These are phyloP conservation scores for Penicillium psychrosexuale DNA, from an alignment of 2,329 filamentous ascomycete genomes.

Conservation along the genomic window DNA sequence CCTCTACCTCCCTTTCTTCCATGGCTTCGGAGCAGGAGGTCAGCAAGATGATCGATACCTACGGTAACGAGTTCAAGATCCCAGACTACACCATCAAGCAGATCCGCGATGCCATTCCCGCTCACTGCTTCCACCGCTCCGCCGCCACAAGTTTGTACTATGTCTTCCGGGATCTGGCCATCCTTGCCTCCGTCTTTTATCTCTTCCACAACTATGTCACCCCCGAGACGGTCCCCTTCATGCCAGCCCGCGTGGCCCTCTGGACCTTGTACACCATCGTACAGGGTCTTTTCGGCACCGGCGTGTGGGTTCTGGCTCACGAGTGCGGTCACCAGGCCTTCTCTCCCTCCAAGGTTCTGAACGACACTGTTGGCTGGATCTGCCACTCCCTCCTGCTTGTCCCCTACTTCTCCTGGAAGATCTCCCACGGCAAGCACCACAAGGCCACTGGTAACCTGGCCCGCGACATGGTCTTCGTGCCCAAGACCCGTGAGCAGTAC, in stretches of 20 bases:
- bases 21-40: slow-evolving; percentile 65
- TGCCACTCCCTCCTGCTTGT: slow-evolving; percentile 85
- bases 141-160: slow-evolving; percentile 72
- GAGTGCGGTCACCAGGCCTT: slow-evolving; percentile 98
- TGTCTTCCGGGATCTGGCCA: slow-evolving; percentile 75
- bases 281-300: slow-evolving; percentile 90
- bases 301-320: slow-evolving; percentile 93
- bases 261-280: slow-evolving; percentile 71
- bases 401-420: slow-evolving; percentile 99
- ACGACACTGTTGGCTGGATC: slow-evolving; percentile 89
- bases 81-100: slow-evolving; percentile 98
- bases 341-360: slow-evolving; percentile 84
- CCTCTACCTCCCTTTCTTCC: slow-evolving; percentile 89
- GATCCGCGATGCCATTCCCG: slow-evolving; percentile 92
- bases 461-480: slow-evolving; percentile 99
- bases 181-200: slow-evolving; percentile 74
- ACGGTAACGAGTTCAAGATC: slow-evolving; percentile 89
- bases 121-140: slow-evolving; percentile 93
- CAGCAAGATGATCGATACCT: slow-evolving; percentile 74
- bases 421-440: slow-evolving; percentile 99
- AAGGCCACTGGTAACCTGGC: slow-evolving; percentile 97
- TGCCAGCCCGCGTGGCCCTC: slow-evolving; percentile 61
- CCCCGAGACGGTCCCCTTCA: slow-evolving; percentile 73
- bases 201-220: slow-evolving; percentile 88
- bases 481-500: slow-evolving; percentile 80